phyloP scores from a whole-genome alignment of 2,329 filamentous ascomycete genomes.

The Fusarium sp. region DNA sequence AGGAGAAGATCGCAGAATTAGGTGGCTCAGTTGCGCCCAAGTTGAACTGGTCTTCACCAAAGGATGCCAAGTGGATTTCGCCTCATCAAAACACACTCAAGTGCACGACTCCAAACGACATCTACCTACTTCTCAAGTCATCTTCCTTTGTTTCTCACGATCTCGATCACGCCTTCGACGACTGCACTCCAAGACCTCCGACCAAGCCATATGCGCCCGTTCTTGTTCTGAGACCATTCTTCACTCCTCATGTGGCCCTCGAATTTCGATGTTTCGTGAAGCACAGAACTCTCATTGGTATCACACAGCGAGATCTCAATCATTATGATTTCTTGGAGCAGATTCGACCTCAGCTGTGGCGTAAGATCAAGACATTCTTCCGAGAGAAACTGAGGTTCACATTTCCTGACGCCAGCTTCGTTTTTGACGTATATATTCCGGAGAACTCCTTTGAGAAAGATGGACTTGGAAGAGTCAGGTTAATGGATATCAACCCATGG shows the following conservation, averaged over 20 bases:
- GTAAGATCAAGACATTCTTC: constrained; percentile 82
- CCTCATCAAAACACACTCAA: constrained; percentile 88
- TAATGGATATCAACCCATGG: constrained; percentile 97
- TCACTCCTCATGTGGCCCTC: constrained; percentile 87
- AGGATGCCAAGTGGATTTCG: constrained; percentile 94
- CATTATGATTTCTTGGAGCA: constrained; percentile 82
- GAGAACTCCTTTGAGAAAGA: constrained; percentile 64
- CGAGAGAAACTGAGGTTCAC: constrained; percentile 75
- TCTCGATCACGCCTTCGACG: constrained; percentile 91
- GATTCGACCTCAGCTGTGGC: constrained; percentile 72
- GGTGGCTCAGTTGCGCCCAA: constrained; percentile 91
- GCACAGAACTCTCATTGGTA: constrained; percentile 79
- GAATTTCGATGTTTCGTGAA: constrained; percentile 98
- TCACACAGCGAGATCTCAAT: constrained; percentile 90
- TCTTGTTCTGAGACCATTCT: constrained; percentile 87
- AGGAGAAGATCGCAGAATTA: constrained; percentile 79
- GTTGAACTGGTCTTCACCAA: constrained; percentile 96
- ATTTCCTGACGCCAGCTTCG: constrained; percentile 86
- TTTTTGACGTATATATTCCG: constrained; percentile 93
- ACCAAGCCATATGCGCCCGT: constrained; percentile 72
- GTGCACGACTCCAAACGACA: constrained; percentile 87
- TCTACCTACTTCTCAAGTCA: constrained; percentile 93
- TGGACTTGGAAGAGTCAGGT: constrained; percentile 78
- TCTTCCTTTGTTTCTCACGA: constrained; percentile 96
- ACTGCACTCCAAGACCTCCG: constrained; percentile 57